phyloP scores from a whole-genome alignment of 2,329 filamentous ascomycete genomes.

The Aspergillus sp. region DNA sequence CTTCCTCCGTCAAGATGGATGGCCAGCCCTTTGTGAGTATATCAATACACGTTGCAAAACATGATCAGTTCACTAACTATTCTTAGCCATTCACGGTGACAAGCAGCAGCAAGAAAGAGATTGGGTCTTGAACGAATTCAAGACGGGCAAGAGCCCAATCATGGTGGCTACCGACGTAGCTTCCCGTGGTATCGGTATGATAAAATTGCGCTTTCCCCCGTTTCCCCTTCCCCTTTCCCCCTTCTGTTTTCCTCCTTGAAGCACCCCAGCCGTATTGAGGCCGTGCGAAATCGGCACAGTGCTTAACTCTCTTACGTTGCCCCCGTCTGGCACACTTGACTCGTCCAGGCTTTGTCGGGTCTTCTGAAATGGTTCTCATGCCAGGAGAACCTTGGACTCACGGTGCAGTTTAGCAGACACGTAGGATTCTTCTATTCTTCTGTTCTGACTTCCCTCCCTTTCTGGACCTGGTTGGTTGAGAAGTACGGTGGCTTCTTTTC shows the following conservation, averaged over 20 bases:
- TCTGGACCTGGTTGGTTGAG: constrained; percentile 63
- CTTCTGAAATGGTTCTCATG: constrained; percentile 71
- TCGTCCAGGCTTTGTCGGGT: constrained; percentile 84
- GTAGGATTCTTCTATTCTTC: constrained; percentile 50
- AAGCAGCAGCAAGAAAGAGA: constrained; percentile 99
- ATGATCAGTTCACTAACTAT: constrained; percentile 40
- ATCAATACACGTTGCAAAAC: constrained; percentile 2
- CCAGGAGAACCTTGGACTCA: constrained; percentile 85
- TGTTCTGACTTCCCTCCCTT: constrained; percentile 67
- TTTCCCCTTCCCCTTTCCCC: constrained; percentile 26
- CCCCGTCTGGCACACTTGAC: constrained; percentile 83
- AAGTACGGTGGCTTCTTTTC: constrained; percentile 65
- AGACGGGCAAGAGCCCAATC: constrained; percentile 98
- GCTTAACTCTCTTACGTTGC: constrained; percentile 81
- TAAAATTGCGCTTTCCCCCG: constrained; percentile 58
- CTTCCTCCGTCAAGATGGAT: constrained; percentile 95
- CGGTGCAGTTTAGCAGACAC: constrained; percentile 68
- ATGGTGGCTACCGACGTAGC: constrained; percentile 99
- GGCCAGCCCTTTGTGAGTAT: constrained; percentile 88
- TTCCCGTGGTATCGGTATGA: constrained; percentile 99
- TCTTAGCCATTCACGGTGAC: constrained; percentile 89
- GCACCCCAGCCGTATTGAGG: constrained; percentile 50
- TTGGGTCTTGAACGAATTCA: constrained; percentile 99
- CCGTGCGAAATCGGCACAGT: constrained; percentile 66
- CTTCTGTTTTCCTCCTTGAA: constrained; percentile 35